phyloP scores from a whole-genome alignment of 441 rosid species.

The Eruca vesicaria region DNA sequence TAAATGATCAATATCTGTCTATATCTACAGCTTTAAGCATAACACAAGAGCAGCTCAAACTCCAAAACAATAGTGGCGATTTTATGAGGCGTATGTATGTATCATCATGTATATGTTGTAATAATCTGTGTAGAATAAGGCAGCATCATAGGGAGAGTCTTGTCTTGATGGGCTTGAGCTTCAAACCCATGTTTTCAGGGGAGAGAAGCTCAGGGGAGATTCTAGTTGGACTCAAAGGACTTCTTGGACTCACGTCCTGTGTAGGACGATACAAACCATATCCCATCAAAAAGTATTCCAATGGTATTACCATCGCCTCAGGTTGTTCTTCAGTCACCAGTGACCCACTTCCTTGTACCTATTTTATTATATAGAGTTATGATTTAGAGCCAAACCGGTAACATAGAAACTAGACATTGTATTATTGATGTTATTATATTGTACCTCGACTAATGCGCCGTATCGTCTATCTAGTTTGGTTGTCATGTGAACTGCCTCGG shows the following conservation, averaged over 20 bases:
- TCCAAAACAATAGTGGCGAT: conserved; percentile 12
- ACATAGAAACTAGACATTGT: too few relatives aligned
- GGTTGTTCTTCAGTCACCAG: conserved; percentile 98
- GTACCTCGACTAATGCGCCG: conserved; percentile 96
- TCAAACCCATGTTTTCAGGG: conserved; percentile 97
- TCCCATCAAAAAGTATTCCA: conserved; percentile 89
- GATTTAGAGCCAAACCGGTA: too few relatives aligned
- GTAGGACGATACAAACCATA: conserved; percentile 74
- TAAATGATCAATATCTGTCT: conserved; percentile 21
- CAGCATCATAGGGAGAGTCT: conserved; percentile 33
- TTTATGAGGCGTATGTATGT: conserved; percentile 1
- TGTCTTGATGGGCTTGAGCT: conserved; percentile 95
- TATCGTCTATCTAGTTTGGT: conserved; percentile 83
- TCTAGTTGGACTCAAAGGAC: conserved; percentile 79
- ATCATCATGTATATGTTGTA: conserved; percentile 3
- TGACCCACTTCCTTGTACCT: conserved; percentile 93
- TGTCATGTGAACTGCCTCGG: conserved; percentile 85
- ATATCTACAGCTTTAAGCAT: conserved; percentile 33
- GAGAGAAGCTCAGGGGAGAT: conserved; percentile 95
- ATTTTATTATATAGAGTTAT: too few relatives aligned
- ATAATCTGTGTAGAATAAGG: not conserved
- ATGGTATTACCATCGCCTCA: conserved; percentile 94
- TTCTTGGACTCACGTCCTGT: conserved; percentile 76
- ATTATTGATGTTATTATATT: too few relatives aligned
- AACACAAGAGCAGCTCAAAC: conserved; percentile 20